phyloP scores from a whole-genome alignment of 192 early-diverging fungal genomes.

The Chytriomyces hyalinus region DNA sequence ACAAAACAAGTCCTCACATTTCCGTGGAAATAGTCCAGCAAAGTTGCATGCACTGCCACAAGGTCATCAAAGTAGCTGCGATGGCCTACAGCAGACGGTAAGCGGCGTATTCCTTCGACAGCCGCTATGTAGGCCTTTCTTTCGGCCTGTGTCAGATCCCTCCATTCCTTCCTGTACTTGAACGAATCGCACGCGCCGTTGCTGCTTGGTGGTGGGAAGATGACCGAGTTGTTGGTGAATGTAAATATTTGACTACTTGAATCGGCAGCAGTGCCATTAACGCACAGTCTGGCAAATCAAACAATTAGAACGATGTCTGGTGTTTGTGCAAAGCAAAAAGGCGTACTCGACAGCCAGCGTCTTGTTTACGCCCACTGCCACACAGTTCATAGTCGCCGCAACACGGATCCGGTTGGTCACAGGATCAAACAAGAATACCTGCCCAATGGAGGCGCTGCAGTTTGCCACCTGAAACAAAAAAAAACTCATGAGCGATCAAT shows the following conservation, averaged over 20 bases:
- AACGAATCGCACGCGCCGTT: background rate
- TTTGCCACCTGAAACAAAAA: conserved; percentile 7
- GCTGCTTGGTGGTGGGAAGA: background rate
- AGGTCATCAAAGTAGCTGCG: conserved; percentile 6
- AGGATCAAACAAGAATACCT: conserved; percentile 12
- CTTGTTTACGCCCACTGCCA: background rate
- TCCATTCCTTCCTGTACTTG: conserved; percentile 1
- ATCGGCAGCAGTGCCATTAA: too few species aligned
- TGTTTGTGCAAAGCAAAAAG: background rate
- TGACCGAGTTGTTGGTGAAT: background rate
- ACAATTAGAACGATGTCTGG: background rate
- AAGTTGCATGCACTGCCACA: background rate
- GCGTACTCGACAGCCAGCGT: background rate
- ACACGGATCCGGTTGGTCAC: conserved; percentile 8
- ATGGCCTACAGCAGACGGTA: background rate
- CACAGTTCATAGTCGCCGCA: conserved; percentile 5
- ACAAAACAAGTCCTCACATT: background rate
- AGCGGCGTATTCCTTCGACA: background rate
- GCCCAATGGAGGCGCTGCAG: conserved; percentile 7
- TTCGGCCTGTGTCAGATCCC: background rate
- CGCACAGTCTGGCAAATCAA: conserved; percentile 13
- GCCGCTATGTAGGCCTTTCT: background rate
- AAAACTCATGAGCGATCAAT: background rate
- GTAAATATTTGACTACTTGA: background rate
- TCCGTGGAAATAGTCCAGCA: background rate